Percentiles rank a stretch among this genome's conserved stretches.
phyloP scores from a whole-genome alignment of 805 yeast genomes.

The Metschnikowia reukaufii region DNA sequence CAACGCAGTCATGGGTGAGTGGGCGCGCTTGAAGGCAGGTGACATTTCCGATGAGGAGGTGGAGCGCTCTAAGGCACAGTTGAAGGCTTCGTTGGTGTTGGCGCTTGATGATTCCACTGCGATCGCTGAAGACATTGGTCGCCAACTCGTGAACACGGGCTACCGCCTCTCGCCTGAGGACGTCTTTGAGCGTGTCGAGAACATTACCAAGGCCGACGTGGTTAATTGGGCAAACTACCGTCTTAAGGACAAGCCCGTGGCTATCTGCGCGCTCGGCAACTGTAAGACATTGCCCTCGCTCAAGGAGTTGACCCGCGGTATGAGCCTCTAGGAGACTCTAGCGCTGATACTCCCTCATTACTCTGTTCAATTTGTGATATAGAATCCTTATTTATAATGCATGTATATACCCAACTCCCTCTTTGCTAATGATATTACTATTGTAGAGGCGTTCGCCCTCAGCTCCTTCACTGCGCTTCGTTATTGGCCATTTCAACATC shows the following conservation, averaged over 20 bases:
- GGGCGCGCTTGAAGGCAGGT: conserved; percentile 85
- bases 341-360: no score
- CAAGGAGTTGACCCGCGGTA: conserved; percentile 49
- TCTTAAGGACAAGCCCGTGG: conserved; percentile 73
- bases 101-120: conserved; percentile 95
- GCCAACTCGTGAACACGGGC: conserved; percentile 96
- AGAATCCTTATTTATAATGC: background rate
- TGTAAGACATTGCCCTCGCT: conserved; percentile 70
- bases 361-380: no score
- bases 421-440: no score
- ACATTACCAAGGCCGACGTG: conserved; percentile 76
- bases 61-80: conserved; percentile 89
- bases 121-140: conserved; percentile 95
- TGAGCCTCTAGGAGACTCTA: conserved; percentile 23
- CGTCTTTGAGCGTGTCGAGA: conserved; percentile 71
- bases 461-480: conserved; percentile 6
- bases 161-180: conserved; percentile 70
- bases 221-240: conserved; percentile 85
- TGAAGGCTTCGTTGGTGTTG: conserved; percentile 85
- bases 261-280: conserved; percentile 90
- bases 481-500: conserved; percentile 25
- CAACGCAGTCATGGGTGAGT: conserved; percentile 77
- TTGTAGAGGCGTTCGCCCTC: no score
- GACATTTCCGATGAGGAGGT: conserved; percentile 79
- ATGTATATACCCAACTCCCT: no score